These are phyloP conservation scores for Phytopythium sindhum DNA, from an alignment of 352 stramenopile species.

Conservation along the genomic window DNA sequence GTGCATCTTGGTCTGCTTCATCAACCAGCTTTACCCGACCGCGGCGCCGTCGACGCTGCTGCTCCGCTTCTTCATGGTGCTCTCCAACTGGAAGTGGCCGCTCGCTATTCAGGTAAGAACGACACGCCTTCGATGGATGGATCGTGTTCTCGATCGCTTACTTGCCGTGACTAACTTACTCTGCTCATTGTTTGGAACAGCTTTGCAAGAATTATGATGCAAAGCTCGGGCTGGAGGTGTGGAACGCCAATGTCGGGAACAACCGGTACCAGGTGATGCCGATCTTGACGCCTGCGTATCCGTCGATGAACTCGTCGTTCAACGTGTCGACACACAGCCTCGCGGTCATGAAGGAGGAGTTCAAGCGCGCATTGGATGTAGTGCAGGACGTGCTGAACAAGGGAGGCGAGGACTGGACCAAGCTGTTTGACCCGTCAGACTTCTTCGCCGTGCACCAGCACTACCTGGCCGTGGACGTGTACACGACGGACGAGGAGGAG, in stretches of 20 bases:
- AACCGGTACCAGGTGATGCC: slow-evolving; percentile 96
- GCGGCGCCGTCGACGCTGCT: slow-evolving; percentile 81
- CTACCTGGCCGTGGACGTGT: slow-evolving; percentile 92
- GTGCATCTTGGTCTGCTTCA: slow-evolving; percentile 97
- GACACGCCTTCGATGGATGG: background rate
- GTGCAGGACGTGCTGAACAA: slow-evolving; percentile 85
- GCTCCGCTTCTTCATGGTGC: slow-evolving; percentile 89
- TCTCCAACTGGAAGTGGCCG: slow-evolving; percentile 90
- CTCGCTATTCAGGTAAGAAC: slow-evolving; percentile 79
- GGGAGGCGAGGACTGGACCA: slow-evolving; percentile 72
- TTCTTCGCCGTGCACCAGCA: slow-evolving; percentile 90
- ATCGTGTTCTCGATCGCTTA: background rate
- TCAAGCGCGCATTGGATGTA: slow-evolving; percentile 74
- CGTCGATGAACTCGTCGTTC: slow-evolving; percentile 99
- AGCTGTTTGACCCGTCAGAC: slow-evolving; percentile 78
- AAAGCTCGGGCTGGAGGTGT: slow-evolving; percentile 85
- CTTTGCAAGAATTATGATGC: slow-evolving; percentile 86
- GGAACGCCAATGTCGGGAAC: slow-evolving; percentile 84
- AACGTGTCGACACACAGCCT: slow-evolving; percentile 95
- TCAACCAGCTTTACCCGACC: slow-evolving; percentile 91
- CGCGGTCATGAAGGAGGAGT: slow-evolving; percentile 94
- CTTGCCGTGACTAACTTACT: background rate
- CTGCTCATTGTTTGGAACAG: slow-evolving; percentile 12
- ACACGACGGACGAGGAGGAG: slow-evolving; percentile 83
- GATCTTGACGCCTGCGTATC: slow-evolving; percentile 98